Evolutionary conservation across 768 basidiomycete genomes (phyloP).

Genomic region (Mycena pura): DNA sequence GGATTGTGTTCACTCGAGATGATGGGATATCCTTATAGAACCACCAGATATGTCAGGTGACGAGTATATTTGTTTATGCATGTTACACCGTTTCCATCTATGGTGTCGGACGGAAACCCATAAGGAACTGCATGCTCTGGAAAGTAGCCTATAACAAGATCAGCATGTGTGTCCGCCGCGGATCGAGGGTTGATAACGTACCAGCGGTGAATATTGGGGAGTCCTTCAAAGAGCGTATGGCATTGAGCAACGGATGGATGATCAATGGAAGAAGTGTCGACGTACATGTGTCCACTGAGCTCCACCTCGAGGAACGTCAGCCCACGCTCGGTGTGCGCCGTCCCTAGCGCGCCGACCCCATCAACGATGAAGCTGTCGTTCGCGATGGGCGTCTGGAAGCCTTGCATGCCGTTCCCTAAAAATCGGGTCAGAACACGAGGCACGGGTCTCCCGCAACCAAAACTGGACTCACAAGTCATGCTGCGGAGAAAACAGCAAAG

Average conservation of each 20-base stretch:
- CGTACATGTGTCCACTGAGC: constrained; percentile 76
- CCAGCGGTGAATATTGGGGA: constrained; percentile 69
- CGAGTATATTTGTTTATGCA: too few species aligned
- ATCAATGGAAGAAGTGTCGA: constrained; percentile 11
- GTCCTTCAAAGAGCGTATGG: constrained; percentile 53
- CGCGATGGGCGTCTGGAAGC: constrained; percentile 73
- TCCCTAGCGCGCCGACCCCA: constrained; percentile 72
- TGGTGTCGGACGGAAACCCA: constrained; percentile 21
- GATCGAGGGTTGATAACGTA: constrained; percentile 43
- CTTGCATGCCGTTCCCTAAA: constrained; percentile 67
- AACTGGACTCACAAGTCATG: constrained; percentile 53
- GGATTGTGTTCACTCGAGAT: too few species aligned
- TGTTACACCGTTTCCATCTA: too few species aligned
- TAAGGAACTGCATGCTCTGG: constrained; percentile 21
- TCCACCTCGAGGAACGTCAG: constrained; percentile 71
- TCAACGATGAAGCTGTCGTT: constrained; percentile 75
- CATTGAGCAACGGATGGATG: background rate
- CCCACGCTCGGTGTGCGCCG: constrained; percentile 68
- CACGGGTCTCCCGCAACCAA: background rate
- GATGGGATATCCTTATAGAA: too few species aligned
- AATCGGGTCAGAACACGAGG: background rate
- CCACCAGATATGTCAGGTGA: too few species aligned
- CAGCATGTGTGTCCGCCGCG: too few species aligned
- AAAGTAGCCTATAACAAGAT: constrained; percentile 60
- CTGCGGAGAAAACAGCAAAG: too few species aligned